A percentile compares a stretch with the other conserved stretches of the same genome.
Evolutionary conservation across 495 filamentous ascomycete species (phyloP).

Genomic region (Xylaria scruposa): DNA sequence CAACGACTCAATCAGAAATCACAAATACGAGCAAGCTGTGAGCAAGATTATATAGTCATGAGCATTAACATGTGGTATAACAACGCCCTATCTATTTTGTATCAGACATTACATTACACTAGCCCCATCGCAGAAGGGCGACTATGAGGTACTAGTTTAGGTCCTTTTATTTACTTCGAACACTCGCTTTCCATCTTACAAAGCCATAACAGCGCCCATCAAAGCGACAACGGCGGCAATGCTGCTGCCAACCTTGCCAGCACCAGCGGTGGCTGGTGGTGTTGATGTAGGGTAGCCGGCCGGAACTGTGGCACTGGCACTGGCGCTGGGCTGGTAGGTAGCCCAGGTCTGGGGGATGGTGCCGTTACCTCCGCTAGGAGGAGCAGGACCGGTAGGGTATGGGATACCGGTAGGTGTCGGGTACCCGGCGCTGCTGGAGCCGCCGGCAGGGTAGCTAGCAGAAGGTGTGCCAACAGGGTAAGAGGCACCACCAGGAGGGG

Average conservation of each 20-base stretch:
- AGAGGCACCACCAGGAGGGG: conserved; percentile 18
- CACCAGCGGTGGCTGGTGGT: conserved; percentile 36
- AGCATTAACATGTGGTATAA: conserved; percentile 19
- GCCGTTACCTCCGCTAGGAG: conserved; percentile 26
- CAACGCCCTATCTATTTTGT: conserved; percentile 17
- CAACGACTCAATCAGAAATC: background rate
- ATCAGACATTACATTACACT: conserved; percentile 22
- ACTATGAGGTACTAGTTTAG: background rate
- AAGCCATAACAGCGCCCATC: conserved; percentile 33
- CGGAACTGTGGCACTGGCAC: background rate
- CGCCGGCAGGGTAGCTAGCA: conserved; percentile 16
- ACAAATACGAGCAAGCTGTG: conserved; percentile 4
- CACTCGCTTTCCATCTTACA: conserved; percentile 20
- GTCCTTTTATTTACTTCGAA: background rate
- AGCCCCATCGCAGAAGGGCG: background rate
- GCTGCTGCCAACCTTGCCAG: conserved; percentile 37
- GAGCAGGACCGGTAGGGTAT: conserved; percentile 29
- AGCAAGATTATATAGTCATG: conserved; percentile 27
- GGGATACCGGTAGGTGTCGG: conserved; percentile 23
- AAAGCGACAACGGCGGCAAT: conserved; percentile 35
- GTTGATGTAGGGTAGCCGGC: conserved; percentile 31
- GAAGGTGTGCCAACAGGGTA: conserved; percentile 25
- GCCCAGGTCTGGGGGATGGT: conserved; percentile 27
- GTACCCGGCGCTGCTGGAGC: conserved; percentile 21
- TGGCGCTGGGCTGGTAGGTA: conserved; percentile 33